Percentiles rank a stretch among this genome's conserved stretches.
Evolutionary conservation across 2,329 filamentous ascomycete genomes (phyloP).

Genomic region (Penicillium brevicompactum): DNA sequence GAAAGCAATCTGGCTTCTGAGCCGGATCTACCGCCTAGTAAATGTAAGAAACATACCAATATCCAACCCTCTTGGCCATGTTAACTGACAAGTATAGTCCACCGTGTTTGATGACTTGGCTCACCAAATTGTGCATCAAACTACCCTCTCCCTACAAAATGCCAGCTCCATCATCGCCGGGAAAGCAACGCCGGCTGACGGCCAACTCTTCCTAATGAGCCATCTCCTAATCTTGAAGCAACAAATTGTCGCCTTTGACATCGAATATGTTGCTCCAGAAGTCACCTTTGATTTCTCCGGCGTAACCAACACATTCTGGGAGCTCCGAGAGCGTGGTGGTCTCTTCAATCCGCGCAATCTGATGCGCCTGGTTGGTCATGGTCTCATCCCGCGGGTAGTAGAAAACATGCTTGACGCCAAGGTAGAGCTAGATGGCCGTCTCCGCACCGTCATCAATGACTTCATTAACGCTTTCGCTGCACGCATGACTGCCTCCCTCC

Average conservation of each 20-base stretch:
- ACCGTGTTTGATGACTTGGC: slow-evolving; percentile 72
- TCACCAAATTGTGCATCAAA: slow-evolving; percentile 85
- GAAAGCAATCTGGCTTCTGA: slow-evolving; percentile 69
- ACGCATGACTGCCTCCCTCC: slow-evolving; percentile 57
- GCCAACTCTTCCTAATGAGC: slow-evolving; percentile 89
- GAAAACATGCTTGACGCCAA: slow-evolving; percentile 74
- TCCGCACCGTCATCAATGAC: slow-evolving; percentile 66
- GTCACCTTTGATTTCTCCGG: slow-evolving; percentile 68
- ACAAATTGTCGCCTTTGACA: slow-evolving; percentile 93
- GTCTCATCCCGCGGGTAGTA: slow-evolving; percentile 65
- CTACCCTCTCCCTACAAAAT: slow-evolving; percentile 77
- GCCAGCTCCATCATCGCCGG: slow-evolving; percentile 72
- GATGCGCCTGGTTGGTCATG: slow-evolving; percentile 59
- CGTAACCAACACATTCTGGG: slow-evolving; percentile 67
- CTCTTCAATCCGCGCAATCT: slow-evolving; percentile 68
- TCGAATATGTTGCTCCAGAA: slow-evolving; percentile 71
- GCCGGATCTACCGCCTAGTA: slow-evolving; percentile 69
- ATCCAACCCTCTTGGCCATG: neutral
- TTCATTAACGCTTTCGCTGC: slow-evolving; percentile 62
- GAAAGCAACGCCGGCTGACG: slow-evolving; percentile 65
- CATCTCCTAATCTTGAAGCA: slow-evolving; percentile 95
- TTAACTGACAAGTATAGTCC: slow-evolving; percentile 47
- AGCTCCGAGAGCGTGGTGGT: slow-evolving; percentile 64
- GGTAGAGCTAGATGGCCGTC: slow-evolving; percentile 64
- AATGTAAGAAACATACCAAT: slow-evolving; percentile 50